phyloP scores from a whole-genome alignment of 495 filamentous ascomycete genomes.

The Penicillium angulare region DNA sequence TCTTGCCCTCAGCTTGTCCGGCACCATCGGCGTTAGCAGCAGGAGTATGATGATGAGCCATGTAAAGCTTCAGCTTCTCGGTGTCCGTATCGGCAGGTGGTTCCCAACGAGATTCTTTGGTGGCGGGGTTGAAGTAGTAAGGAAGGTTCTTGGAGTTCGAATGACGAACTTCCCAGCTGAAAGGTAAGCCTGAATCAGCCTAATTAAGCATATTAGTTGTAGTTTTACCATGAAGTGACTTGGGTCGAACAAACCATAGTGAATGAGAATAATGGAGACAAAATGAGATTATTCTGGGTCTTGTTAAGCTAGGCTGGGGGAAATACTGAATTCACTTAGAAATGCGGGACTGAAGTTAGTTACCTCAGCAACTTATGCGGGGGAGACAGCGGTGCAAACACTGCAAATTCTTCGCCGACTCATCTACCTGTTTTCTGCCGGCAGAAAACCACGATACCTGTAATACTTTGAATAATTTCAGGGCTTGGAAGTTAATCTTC shows the following conservation, averaged over 20 bases:
- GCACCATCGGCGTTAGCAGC: slow-evolving; percentile 47
- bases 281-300: not conserved
- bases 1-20: slow-evolving; percentile 71
- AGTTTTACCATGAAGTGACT: too few relatives aligned
- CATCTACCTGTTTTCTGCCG: too few relatives aligned
- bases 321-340: not conserved
- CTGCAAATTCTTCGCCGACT: slow-evolving; percentile 10
- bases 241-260: slow-evolving; percentile 17
- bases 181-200: slow-evolving; percentile 78
- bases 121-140: slow-evolving; percentile 89
- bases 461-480: too few relatives aligned
- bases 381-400: slow-evolving; percentile 19
- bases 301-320: not conserved
- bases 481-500: too few relatives aligned
- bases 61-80: slow-evolving; percentile 87
- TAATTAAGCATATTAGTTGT: slow-evolving; percentile 16
- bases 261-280: not conserved
- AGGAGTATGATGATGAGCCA: slow-evolving; percentile 76
- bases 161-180: slow-evolving; percentile 90
- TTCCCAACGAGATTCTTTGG: slow-evolving; percentile 90
- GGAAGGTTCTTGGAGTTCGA: slow-evolving; percentile 96
- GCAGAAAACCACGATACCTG: too few relatives aligned
- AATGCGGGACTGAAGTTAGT: slow-evolving; percentile 1
- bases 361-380: slow-evolving; percentile 17
- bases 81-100: slow-evolving; percentile 82